A percentile compares a stretch with the other conserved stretches of the same genome.
Evolutionary conservation across 129 eudicot genomes (phyloP).

Genomic region (Pseudognaphalium luteoalbum): DNA sequence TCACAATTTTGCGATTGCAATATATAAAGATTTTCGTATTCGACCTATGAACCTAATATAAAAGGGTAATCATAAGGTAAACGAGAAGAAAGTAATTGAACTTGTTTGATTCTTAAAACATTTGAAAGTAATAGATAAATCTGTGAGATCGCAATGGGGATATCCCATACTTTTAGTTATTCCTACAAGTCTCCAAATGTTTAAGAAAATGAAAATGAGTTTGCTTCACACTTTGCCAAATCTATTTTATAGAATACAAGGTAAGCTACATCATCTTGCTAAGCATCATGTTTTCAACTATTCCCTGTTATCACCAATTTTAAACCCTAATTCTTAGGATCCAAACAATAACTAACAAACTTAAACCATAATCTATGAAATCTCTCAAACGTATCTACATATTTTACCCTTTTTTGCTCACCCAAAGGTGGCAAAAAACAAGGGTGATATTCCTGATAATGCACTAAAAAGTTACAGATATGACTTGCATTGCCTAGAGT

Average conservation of each 20-base stretch:
- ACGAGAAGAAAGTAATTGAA: no score
- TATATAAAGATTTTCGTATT: no score
- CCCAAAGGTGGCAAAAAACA: background rate
- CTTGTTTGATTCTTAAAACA: no score
- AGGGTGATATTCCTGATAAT: background rate
- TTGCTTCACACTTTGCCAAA: slow-evolving; percentile 43
- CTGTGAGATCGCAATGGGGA: slow-evolving; percentile 1
- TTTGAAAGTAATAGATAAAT: background rate
- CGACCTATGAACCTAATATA: no score
- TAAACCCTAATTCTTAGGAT: background rate
- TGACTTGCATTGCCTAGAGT: background rate
- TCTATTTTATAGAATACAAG: slow-evolving; percentile 28
- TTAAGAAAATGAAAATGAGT: slow-evolving; percentile 25
- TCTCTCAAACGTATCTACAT: background rate
- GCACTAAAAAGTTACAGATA: background rate
- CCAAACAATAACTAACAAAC: background rate
- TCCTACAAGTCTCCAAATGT: slow-evolving; percentile 38
- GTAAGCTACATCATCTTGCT: slow-evolving; percentile 19
- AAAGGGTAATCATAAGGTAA: no score
- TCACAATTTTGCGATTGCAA: background rate
- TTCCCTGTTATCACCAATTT: background rate
- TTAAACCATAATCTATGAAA: background rate
- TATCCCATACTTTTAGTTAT: slow-evolving; percentile 23
- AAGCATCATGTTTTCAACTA: slow-evolving; percentile 25
- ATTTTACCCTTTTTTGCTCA: background rate